phyloP scores from a whole-genome alignment of 2,329 filamentous ascomycete genomes.

The Endoconidiophora laricicola region DNA sequence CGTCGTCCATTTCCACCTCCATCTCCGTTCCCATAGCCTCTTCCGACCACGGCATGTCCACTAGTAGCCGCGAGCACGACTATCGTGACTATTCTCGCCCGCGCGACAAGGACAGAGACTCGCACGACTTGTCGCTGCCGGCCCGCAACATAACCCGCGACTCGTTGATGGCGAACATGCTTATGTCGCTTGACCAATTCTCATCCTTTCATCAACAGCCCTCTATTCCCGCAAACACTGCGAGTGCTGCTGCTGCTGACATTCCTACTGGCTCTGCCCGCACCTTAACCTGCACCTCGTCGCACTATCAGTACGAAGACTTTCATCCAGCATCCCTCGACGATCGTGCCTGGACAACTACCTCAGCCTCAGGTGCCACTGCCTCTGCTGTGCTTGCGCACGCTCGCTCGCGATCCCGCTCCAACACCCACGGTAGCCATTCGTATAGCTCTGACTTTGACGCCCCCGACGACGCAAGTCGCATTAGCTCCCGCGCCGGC shows the following conservation, averaged over 20 bases:
- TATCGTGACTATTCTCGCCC: constrained; percentile 11
- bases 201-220: constrained; percentile 29
- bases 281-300: constrained; percentile 11
- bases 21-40: background rate
- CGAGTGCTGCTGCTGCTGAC: background rate
- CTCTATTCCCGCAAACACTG: constrained; percentile 14
- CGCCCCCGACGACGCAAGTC: constrained; percentile 35
- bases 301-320: constrained; percentile 3
- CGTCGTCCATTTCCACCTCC: background rate
- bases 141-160: constrained; percentile 64
- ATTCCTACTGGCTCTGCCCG: constrained; percentile 15
- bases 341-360: constrained; percentile 13
- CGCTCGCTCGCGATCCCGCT: constrained; percentile 14
- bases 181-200: constrained; percentile 79
- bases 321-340: constrained; percentile 8
- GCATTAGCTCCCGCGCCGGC: constrained; percentile 37
- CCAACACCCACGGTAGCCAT: constrained; percentile 26
- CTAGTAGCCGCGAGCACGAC: constrained; percentile 19
- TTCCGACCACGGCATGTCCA: constrained; percentile 19
- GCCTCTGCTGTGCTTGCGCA: constrained; percentile 7
- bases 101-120: constrained; percentile 30
- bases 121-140: constrained; percentile 73
- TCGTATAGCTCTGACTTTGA: constrained; percentile 49
- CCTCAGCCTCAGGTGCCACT: constrained; percentile 5
- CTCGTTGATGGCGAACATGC: constrained; percentile 90